Evolutionary conservation across 1,284 basidiomycete species (phyloP), one percentile per base, ranked within the genome.

Genomic region (Anthracocystis setariae): DNA sequence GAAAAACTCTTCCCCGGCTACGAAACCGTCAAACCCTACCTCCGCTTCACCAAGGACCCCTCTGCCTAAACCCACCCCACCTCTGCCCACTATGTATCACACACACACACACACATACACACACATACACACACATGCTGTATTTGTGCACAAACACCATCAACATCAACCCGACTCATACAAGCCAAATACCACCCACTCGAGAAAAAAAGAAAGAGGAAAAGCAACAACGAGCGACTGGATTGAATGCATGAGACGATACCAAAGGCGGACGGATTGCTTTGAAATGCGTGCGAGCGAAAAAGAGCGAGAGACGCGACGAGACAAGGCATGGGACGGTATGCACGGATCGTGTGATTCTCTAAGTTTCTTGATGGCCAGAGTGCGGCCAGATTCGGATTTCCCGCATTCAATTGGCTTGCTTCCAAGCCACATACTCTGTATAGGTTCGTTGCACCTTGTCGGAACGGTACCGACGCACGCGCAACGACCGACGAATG

Each of bases 391-490:
- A 29, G 29, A 7, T 5, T 29, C 18, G 7, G 18, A 3, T 39
- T 12, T 17, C 8, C 12, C 12, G 5, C 29, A 12, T 29, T 7
- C 23, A n/a, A 17, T 29, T 20, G 15, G n/a, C 20, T n/a, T 55
- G 56, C 57, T 64, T 70, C 62, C 68, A 71, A 27, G 50, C 54
- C 3, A 55, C 35, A 23, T 69, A 98, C 57, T 95, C 91, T 29
- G 89, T 88, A 88, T 90, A 97, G 9, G 85, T 85, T 9, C 89
- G 89, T 24, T 85, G 84, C 74, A 87, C 90, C 84, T 89, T 90
- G 63, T 88, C 89, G 83, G 92, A 93, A 83, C 92, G 91, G 84
- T 97, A 98, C 73, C 93, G 86, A 74, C 90, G 88, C 66, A 97
- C 87, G 76, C 88, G 89, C 65, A 97, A 84, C 76, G 88, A 89